Evolutionary conservation across 2,329 filamentous ascomycete species (phyloP).

Genomic region (Fusarium sp.): DNA sequence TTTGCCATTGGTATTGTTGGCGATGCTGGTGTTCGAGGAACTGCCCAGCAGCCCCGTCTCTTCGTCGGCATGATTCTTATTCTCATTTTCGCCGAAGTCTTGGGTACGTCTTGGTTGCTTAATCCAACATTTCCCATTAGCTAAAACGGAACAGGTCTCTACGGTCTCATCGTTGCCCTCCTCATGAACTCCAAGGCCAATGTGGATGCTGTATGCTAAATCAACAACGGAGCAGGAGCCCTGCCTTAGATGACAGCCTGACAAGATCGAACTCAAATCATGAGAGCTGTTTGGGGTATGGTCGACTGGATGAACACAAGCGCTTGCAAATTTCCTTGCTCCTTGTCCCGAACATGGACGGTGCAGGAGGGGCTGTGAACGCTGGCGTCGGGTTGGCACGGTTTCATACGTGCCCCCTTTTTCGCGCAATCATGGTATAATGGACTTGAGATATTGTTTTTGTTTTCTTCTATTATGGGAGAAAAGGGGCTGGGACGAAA

Average conservation of each 20-base stretch:
- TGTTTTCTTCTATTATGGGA: conserved; percentile 33
- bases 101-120: conserved; percentile 71
- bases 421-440: conserved; percentile 38
- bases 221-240: background rate
- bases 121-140: background rate
- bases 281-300: conserved; percentile 37
- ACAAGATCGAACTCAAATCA: conserved; percentile 49
- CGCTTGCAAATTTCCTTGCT: conserved; percentile 36
- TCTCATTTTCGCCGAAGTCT: conserved; percentile 99
- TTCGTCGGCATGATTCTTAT: conserved; percentile 99
- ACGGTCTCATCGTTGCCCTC: conserved; percentile 97
- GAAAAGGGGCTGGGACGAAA: conserved; percentile 35
- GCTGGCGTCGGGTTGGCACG: conserved; percentile 38
- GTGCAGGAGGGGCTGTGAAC: conserved; percentile 30
- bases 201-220: conserved; percentile 66
- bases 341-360: conserved; percentile 15
- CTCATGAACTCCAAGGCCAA: conserved; percentile 98
- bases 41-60: conserved; percentile 82
- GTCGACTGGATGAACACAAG: conserved; percentile 36
- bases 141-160: conserved; percentile 75
- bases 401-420: conserved; percentile 29
- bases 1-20: conserved; percentile 90
- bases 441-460: conserved; percentile 33
- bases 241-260: conserved; percentile 43
- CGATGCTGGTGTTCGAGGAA: conserved; percentile 88